These are phyloP conservation scores for Aquilaria malaccensis DNA, from an alignment of 345 rosid species.

Conservation along the genomic window DNA sequence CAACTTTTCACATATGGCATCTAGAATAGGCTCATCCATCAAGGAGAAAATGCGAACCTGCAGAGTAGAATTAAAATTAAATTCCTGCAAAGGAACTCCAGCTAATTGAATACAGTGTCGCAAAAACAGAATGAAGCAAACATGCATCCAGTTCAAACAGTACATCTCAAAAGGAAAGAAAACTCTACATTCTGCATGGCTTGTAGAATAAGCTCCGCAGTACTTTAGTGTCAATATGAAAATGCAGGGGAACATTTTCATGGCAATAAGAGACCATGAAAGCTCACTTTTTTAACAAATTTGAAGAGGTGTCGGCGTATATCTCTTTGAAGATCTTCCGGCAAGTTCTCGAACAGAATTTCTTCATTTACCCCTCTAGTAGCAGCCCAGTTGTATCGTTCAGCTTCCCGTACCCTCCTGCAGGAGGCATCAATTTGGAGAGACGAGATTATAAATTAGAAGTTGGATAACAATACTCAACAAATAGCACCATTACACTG, in stretches of 20 bases:
- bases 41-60: slow-evolving; percentile 70
- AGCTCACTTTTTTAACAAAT: slow-evolving; percentile 63
- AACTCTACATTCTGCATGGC: no score
- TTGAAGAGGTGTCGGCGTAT: slow-evolving; percentile 80
- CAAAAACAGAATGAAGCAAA: neutral
- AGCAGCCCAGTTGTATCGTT: slow-evolving; percentile 80
- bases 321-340: slow-evolving; percentile 89
- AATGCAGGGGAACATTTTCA: neutral
- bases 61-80: slow-evolving; percentile 8
- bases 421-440: neutral
- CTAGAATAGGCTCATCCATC: slow-evolving; percentile 68
- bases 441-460: no score
- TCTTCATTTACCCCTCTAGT: slow-evolving; percentile 88
- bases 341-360: slow-evolving; percentile 59
- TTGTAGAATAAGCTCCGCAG: no score
- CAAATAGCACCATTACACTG: no score
- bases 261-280: neutral
- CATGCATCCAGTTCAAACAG: neutral
- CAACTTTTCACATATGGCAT: slow-evolving; percentile 67
- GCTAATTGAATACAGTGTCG: neutral
- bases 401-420: slow-evolving; percentile 81
- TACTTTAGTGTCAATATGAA: no score
- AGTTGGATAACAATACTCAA: no score
- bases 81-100: neutral
- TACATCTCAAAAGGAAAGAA: no score